Evolutionary conservation across 129 eudicot species (phyloP).

Genomic region (Kitagawia praeruptora): DNA sequence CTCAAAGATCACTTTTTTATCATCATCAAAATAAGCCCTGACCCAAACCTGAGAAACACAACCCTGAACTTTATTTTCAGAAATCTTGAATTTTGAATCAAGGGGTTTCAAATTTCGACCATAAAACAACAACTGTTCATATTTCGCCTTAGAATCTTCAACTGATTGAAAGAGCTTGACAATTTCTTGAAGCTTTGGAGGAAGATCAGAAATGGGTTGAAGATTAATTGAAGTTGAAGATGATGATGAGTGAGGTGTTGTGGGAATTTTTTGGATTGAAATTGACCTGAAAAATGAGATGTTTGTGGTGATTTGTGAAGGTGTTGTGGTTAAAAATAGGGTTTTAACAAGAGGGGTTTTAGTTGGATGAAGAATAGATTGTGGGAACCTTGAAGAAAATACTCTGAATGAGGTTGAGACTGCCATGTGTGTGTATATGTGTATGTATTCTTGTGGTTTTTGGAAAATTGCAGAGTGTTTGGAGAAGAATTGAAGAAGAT

Average conservation of each 20-base stretch:
- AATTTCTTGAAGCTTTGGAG: conserved; percentile 77
- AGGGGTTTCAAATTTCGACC: conserved; percentile 55
- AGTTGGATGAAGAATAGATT: conserved; percentile 20
- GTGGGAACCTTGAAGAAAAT: conserved; percentile 37
- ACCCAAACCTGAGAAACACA: conserved; percentile 97
- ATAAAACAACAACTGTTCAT: conserved; percentile 68
- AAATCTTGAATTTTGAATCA: conserved; percentile 40
- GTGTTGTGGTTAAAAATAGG: conserved; percentile 16
- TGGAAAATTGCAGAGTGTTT: neutral
- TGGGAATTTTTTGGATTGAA: conserved; percentile 43
- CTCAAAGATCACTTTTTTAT: conserved; percentile 53
- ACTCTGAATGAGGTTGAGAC: conserved; percentile 36
- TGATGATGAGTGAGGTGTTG: conserved; percentile 27
- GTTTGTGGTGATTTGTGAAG: conserved; percentile 13
- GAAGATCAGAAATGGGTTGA: conserved; percentile 59
- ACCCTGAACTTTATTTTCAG: conserved; percentile 72
- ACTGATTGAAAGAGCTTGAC: conserved; percentile 61
- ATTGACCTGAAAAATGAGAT: conserved; percentile 33
- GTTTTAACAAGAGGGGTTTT: conserved; percentile 31
- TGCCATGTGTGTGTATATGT: conserved; percentile 28
- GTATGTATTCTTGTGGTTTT: neutral
- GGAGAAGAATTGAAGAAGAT: neutral
- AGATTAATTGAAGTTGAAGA: conserved; percentile 21
- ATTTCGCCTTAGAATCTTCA: conserved; percentile 68
- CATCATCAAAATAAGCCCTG: conserved; percentile 52